Percentiles rank a stretch among this genome's conserved stretches.
Conservation (phyloP, 2,329 filamentous ascomycete species). For the Arthrocladium fulminans region DNA sequence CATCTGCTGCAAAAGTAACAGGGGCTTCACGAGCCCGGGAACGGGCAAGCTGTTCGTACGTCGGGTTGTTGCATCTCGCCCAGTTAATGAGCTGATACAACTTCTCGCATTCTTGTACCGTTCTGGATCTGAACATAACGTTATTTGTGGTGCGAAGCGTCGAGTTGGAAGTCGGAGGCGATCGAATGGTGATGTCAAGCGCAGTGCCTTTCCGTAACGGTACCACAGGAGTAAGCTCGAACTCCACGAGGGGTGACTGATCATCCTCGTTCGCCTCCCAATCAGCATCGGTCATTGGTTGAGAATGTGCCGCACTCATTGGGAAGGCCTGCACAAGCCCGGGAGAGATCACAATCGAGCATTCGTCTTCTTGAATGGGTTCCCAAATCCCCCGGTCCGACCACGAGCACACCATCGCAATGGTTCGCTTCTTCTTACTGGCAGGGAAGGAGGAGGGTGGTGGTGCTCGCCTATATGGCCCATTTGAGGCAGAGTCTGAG, state of each 20-base stretch:
- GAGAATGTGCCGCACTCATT: constrained; percentile 40
- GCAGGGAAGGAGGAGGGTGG: constrained; percentile 27
- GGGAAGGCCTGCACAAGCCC: constrained; percentile 58
- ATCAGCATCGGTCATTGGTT: constrained; percentile 11
- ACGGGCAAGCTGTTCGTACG: constrained; percentile 70
- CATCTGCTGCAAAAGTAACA: constrained; percentile 45
- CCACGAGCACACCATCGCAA: constrained; percentile 57
- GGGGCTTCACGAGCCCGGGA: constrained; percentile 51
- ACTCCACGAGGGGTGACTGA: constrained; percentile 48
- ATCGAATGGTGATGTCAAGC: constrained; percentile 88
- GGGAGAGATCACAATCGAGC: constrained; percentile 53
- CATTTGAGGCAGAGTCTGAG: constrained; percentile 74
- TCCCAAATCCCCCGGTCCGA: constrained; percentile 56
- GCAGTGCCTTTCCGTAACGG: constrained; percentile 83
- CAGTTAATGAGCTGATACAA: constrained; percentile 83
- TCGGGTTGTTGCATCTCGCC: constrained; percentile 83
- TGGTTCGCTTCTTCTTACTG: constrained; percentile 44
- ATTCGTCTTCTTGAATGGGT: constrained; percentile 52
- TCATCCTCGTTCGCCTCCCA: constrained; percentile 1
- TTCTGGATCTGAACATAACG: constrained; percentile 81
- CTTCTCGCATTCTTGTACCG: constrained; percentile 65
- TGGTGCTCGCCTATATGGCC: constrained; percentile 50
- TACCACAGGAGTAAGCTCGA: constrained; percentile 86
- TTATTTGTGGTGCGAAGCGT: constrained; percentile 63
- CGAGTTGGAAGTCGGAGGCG: constrained; percentile 66